phyloP scores from a whole-genome alignment of 2,329 filamentous ascomycete genomes.

The Trichoderma brevicompactum region DNA sequence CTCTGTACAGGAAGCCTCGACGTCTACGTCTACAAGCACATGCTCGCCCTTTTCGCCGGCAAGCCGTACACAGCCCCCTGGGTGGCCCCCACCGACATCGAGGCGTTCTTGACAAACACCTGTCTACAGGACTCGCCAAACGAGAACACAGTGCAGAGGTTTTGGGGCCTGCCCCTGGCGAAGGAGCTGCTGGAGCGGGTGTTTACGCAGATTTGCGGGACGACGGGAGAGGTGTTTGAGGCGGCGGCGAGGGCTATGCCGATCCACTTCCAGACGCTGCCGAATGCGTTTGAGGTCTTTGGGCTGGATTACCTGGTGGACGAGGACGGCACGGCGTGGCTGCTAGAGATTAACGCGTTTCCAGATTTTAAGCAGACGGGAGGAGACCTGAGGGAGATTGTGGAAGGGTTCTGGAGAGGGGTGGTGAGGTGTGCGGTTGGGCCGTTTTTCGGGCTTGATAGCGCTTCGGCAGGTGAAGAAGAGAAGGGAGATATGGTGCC shows the following conservation, averaged over 20 bases:
- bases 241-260: slow-evolving; percentile 83
- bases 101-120: slow-evolving; percentile 89
- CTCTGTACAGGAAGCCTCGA: slow-evolving; percentile 76
- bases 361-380: slow-evolving; percentile 96
- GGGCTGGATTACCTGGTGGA: slow-evolving; percentile 91
- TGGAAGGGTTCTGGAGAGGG: slow-evolving; percentile 76
- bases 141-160: slow-evolving; percentile 70
- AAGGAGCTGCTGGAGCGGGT: slow-evolving; percentile 63
- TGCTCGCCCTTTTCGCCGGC: slow-evolving; percentile 91
- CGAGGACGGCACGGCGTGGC: slow-evolving; percentile 63
- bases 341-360: slow-evolving; percentile 94
- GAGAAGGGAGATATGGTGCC: slow-evolving; percentile 52
- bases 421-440: slow-evolving; percentile 69
- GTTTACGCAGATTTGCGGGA: slow-evolving; percentile 72
- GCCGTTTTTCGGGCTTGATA: slow-evolving; percentile 63
- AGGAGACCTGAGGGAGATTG: slow-evolving; percentile 72
- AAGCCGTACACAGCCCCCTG: slow-evolving; percentile 71
- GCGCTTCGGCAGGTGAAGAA: slow-evolving; percentile 33
- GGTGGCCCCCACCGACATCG: slow-evolving; percentile 57
- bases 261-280: slow-evolving; percentile 87
- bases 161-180: slow-evolving; percentile 66
- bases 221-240: slow-evolving; percentile 81
- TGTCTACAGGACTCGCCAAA: slow-evolving; percentile 73
- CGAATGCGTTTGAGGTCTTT: slow-evolving; percentile 89
- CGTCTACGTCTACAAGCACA: slow-evolving; percentile 84